Evolutionary conservation across 108 stramenopile species (phyloP), one percentile per base, ranked within the genome.

Genomic region (Nannochloropsis gaditana): DNA sequence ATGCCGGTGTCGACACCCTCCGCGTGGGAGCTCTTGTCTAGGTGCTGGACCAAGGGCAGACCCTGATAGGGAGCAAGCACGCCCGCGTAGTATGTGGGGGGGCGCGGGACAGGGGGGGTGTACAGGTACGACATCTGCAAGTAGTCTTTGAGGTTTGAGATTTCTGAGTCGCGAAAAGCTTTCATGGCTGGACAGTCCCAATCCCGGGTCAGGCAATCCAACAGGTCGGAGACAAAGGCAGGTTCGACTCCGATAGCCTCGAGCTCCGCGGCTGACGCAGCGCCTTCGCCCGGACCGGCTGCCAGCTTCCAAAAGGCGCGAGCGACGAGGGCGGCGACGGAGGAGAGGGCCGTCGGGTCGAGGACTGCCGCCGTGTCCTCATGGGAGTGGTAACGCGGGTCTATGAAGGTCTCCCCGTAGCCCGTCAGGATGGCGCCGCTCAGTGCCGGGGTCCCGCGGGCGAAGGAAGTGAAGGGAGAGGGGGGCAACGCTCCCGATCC

Each of bases 171-270:
- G 15, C 59, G 59, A 73, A 73, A 73, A n/a, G 15, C 19, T 2
- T 73, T 73, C 59, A 73, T 73, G n/a, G 59, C 59, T n/a, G 59
- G 59, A n/a, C 59, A 73, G 6, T 73, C 6, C 59, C 59, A 73
- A 8, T 73, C 59, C 5, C n/a, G 19, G 19, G 59, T 73, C 4
- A 73, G n/a, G n/a, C 59, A 73, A 4, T 15, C 59, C 5, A 73
- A 2, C 19, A 73, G n/a, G 19, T 15, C n/a, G 4, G 15, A 15
- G 15, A 73, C n/a, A 73, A 73, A 73, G 19, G 15, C 59, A n/a
- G 15, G 4, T n/a, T 73, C 19, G n/a, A 73, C 59, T n/a, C 15
- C 59, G 59, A 73, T 73, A 4, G 15, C 59, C 5, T 73, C 59
- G 19, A 73, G 15, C 31, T 31, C 31, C 31, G 31, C 31, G 31